Evolutionary conservation across 805 yeast genomes (phyloP), one percentile per base, ranked within the genome.

Genomic region (Wickerhamia fluorescens): DNA sequence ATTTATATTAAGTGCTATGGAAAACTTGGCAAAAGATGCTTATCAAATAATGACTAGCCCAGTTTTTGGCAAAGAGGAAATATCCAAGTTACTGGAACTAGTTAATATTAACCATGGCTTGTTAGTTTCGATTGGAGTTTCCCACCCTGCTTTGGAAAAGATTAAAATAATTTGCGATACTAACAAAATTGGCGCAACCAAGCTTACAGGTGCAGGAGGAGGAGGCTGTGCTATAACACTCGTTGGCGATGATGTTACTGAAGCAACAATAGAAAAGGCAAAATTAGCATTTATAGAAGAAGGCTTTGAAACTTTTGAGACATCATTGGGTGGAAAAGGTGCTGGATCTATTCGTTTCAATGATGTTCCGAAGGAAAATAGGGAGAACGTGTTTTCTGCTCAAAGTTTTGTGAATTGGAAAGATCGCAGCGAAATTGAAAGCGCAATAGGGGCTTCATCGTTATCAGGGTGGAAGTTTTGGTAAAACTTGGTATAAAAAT

Each of bases 141-240:
- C 94, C 14, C 98, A 92, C 53, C 95, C 96, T 6, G 68, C 80
- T n/a, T 63, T 92, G 34, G 98, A 92, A 50, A 62, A 66, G 28
- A 74, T 89, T 16, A 79, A 76, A 45, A 56, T 72, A 13, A 59
- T 74, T n/a, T 70, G 85, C 14, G 88, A 82, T 46, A 68, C 66
- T 28, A 44, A 73, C 33, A 50, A 61, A 4, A 53, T 92, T 11
- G 98, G 98, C 6, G 76, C 81, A 34, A 89, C 98, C 0, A 92
- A 92, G 53, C 68, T 92, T 31, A 92, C 98, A 0, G 98, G 98
- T 23, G 98, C 98, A 0, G 98, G 98, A 20, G 98, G 98, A 13
- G 98, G 98, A 28, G 98, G 98, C 2, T 92, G 98, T 63, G 95
- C 97, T 7, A 80, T 92, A 32, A 92, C 97, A 0, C 57, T 92